Evolutionary conservation across 768 basidiomycete species (phyloP), one percentile per base, ranked within the genome.

Genomic region (Omphalotus guepiniiformis): DNA sequence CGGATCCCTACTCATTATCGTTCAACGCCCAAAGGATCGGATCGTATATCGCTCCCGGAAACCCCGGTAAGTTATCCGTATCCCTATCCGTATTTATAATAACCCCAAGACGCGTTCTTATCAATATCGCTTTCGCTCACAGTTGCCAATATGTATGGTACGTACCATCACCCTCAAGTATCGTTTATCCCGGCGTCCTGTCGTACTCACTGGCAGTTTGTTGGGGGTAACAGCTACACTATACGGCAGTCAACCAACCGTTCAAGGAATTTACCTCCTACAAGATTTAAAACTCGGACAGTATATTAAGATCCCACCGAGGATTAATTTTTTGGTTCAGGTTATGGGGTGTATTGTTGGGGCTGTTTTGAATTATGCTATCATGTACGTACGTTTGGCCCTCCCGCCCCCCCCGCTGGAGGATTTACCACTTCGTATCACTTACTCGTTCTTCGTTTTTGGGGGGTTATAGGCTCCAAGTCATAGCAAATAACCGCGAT

Each of bases 301-400:
- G 38, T 50, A 62, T 50, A 56, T 64, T 34, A 77, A 39, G 64
- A 65, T 78, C 19, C 71, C 75, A 6, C 76, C 76, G 19, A 72
- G 72, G 30, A 64, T 69, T 44, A 67, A 73, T 18, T 77, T 79
- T 61, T 58, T 64, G 21, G 71, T 70, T 18, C 76, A 78, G 54
- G 62, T 65, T 22, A 51, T 68, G 35, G 75, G 76, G 4, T 36
- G 60, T 76, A 18, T 46, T 12, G 50, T 67, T 36, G 48, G 28
- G n/a, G n/a, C n/a, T n/a, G n/a, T n/a, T n/a, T n/a, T n/a, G n/a
- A n/a, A n/a, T n/a, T n/a, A n/a, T n/a, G n/a, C n/a, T n/a, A n/a
- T n/a, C n/a, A n/a, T n/a, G n/a, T n/a, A n/a, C n/a, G n/a, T n/a
- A n/a, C n/a, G n/a, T n/a, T n/a, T n/a, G n/a, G n/a, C n/a, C n/a